Base-by-base conservation (phyloP, 2,329 filamentous ascomycete genomes). In the Aspergillus niger region DNA sequence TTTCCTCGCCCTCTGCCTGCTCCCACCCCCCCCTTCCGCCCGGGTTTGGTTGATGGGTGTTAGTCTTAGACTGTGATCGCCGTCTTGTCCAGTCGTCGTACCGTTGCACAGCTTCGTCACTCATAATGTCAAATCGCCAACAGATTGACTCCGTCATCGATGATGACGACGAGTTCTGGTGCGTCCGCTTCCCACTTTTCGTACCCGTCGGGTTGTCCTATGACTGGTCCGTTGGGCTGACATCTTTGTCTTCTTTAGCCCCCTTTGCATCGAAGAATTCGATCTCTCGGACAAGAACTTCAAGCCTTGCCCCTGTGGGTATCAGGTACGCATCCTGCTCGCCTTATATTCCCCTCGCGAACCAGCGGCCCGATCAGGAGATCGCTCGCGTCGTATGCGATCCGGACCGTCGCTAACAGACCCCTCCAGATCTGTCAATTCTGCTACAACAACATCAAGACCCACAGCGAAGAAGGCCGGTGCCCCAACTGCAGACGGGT, bases 371-470 rank as follows among this genome's bases (percentile, higher is more conserved):
- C 13, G 41, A 48, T 50, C 49, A 32, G 49, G 15, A 32, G n/a
- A 28, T 39, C 39, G 28, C 41, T 60, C 48, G 43, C 60, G 55
- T 58, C 53, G 20, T 53, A 54, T 58, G 57, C 67, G 44, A 69
- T 55, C 38, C 49, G 17, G 51, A 22, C 28, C 38, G 38, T 26
- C 5, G 51, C 54, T 65, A 51, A 65, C 60, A 43, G 20, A 17
- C 15, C 10, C 22, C 26, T 36, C 38, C 71, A 97, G 93, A 94
- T 99, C 76, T 99, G 95, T 79, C 96, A 99, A 82, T 99, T 99
- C 80, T 99, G 95, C 81, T 99, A 94, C 82, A 97, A 99, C 80
- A 99, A 98, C 76, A 96, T 99, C 76, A 96, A 96, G 80, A 96
- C 91, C 70, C 97, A 97, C 71, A 92, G 97, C 63, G 79, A 81